Conservation (phyloP, 345 rosid genomes). For the Luvunga scandens region DNA sequence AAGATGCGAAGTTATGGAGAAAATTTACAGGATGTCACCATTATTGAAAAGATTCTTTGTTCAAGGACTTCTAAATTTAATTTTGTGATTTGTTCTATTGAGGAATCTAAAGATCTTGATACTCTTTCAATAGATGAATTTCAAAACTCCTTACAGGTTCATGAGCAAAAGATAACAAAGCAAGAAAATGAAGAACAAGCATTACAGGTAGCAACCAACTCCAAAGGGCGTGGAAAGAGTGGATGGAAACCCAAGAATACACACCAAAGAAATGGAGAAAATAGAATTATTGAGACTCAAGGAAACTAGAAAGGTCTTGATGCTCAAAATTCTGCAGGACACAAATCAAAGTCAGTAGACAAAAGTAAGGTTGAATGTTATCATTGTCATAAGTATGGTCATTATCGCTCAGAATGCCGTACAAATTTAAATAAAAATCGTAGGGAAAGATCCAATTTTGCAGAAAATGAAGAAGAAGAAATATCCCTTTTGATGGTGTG, state of each 20-base stretch:
- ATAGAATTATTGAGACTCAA: background rate
- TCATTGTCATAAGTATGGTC: background rate
- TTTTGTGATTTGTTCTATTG: background rate
- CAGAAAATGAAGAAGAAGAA: background rate
- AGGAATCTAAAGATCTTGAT: background rate
- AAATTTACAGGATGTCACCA: background rate
- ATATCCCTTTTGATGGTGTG: background rate
- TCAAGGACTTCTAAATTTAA: background rate
- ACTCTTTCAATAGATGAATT: too few relatives aligned
- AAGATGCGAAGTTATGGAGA: background rate
- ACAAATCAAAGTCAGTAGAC: background rate
- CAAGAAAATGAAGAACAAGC: background rate
- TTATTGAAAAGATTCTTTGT: background rate
- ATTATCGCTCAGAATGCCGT: background rate
- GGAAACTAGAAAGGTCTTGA: background rate
- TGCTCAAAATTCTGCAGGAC: too few relatives aligned
- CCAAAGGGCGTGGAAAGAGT: background rate
- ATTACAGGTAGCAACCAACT: background rate
- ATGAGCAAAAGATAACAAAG: background rate
- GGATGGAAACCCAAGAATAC: background rate
- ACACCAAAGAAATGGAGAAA: background rate
- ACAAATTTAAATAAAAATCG: background rate
- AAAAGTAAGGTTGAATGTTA: background rate
- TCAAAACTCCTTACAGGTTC: background rate
- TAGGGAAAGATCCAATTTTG: background rate